Evolutionary conservation across 2,329 filamentous ascomycete genomes (phyloP).

Genomic region (Sclerotinia minor): DNA sequence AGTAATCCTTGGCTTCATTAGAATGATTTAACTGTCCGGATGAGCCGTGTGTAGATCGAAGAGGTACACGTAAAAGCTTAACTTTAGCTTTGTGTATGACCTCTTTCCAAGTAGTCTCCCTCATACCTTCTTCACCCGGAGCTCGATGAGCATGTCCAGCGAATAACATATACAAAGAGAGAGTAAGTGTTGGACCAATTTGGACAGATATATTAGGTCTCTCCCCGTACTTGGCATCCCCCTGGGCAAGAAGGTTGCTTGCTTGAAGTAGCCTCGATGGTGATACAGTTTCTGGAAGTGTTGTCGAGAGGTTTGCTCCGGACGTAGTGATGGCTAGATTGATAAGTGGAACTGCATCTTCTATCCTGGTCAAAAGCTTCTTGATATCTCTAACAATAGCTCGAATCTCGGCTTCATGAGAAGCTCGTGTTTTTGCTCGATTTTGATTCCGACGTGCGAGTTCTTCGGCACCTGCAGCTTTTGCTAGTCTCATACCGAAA

Average conservation of each 20-base stretch:
- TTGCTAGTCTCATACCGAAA: constrained; percentile 72
- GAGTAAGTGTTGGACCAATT: constrained; percentile 80
- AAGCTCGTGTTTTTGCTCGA: constrained; percentile 51
- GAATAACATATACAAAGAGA: constrained; percentile 96
- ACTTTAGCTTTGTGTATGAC: constrained; percentile 90
- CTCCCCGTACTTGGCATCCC: constrained; percentile 78
- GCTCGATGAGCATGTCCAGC: constrained; percentile 66
- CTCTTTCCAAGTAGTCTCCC: constrained; percentile 80
- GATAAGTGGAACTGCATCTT: constrained; percentile 87
- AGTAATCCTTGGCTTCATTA: constrained; percentile 23
- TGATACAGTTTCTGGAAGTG: constrained; percentile 78
- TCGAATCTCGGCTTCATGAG: constrained; percentile 64
- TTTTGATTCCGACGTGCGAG: constrained; percentile 46
- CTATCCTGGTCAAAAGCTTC: constrained; percentile 72
- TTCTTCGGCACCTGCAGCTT: constrained; percentile 66
- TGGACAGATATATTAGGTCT: constrained; percentile 66
- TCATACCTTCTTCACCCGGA: constrained; percentile 37
- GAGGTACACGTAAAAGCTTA: constrained; percentile 55
- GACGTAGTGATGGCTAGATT: constrained; percentile 94
- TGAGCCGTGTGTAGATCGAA: constrained; percentile 27
- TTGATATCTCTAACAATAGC: constrained; percentile 75
- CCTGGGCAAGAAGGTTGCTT: constrained; percentile 84
- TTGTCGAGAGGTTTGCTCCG: constrained; percentile 80
- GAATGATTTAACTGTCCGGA: constrained; percentile 17
- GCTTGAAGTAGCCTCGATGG: constrained; percentile 89